phyloP scores from a whole-genome alignment of 768 basidiomycete species.

The Macrolepiota albuminosa region DNA sequence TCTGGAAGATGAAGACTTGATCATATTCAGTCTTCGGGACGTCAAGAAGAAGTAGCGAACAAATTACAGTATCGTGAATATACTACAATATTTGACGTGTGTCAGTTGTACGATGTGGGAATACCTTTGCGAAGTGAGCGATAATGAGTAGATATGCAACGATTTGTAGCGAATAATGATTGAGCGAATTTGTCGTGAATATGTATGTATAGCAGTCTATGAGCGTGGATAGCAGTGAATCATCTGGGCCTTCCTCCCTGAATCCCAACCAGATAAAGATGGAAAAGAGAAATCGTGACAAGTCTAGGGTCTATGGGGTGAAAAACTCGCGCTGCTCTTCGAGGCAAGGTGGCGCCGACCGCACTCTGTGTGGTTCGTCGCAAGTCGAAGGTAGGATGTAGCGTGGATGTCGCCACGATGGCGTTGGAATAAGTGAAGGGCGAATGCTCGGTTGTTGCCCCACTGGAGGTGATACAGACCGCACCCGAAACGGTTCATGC shows the following conservation, averaged over 20 bases:
- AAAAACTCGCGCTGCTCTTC: slow-evolving; percentile 9
- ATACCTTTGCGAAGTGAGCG: not conserved
- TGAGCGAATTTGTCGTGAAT: not conserved
- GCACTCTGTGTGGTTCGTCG: slow-evolving; percentile 13
- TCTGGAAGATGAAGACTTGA: slow-evolving; percentile 83
- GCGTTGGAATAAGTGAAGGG: slow-evolving; percentile 1
- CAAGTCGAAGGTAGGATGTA: slow-evolving; percentile 8
- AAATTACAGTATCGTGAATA: slow-evolving; percentile 2
- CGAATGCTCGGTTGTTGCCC: slow-evolving; percentile 4
- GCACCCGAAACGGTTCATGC: slow-evolving; percentile 13
- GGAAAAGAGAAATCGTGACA: not conserved
- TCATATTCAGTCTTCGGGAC: slow-evolving; percentile 75
- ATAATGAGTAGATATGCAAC: not conserved
- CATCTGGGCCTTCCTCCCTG: slow-evolving; percentile 16
- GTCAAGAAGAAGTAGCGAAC: slow-evolving; percentile 50
- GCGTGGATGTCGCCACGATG: slow-evolving; percentile 16
- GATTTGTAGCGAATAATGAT: not conserved
- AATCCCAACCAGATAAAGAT: slow-evolving; percentile 12
- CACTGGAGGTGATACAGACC: slow-evolving; percentile 14
- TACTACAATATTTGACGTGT: slow-evolving; percentile 1
- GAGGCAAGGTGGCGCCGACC: slow-evolving; percentile 15
- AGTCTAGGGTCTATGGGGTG: not conserved
- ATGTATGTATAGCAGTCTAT: not conserved
- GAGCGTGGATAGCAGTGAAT: not conserved
- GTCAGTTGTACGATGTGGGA: slow-evolving; percentile 4